Evolutionary conservation across 768 basidiomycete species (phyloP), one percentile per base, ranked within the genome.

Genomic region (Phlebiopsis flavidoalba): DNA sequence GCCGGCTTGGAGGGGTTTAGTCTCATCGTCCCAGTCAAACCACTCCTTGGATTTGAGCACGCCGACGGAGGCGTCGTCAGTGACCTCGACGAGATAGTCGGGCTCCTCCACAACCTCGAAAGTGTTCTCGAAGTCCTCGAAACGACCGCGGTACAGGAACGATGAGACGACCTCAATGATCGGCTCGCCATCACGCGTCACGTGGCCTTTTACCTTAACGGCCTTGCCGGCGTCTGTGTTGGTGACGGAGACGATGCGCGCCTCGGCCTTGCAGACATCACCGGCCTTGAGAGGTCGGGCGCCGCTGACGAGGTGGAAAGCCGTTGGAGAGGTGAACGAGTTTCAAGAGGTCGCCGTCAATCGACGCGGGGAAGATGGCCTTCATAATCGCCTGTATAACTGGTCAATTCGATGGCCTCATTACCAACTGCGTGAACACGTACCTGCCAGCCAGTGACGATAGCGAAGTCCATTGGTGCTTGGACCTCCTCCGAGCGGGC

Each of bases 391-490:
- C 91, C 94, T 96, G 65, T 0, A 58, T 61, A 61, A 45, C 21
- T 1, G 3, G 15, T 19, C 57, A 36, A n/a, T 65, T 57, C 19
- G 51, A 57, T n/a, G 36, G 45, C 19, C 11, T 36, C 15, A 54
- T 6, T 22, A 12, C 36, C 33, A n/a, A 52, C 31, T 22, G 58
- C 37, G 24, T 17, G 24, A 14, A 6, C 55, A 75, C 88, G 62
- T 71, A 94, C 95, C 88, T 96, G 87, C 97, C 97, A 99, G 50
- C 96, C 95, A 45, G 95, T 88, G 54, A 98, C 96, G 69, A 99
- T 99, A 24, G 95, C 93, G 67, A 97, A 98, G 76, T 98, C 96
- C 93, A 99, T 96, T 0, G 97, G 97, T 1, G 96, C 94, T 68
- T 90, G 84, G 48, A 93, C 84, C 36, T 80, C 79, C 22, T 80